These are phyloP conservation scores for Alternaria solani DNA, from an alignment of 2,329 filamentous ascomycete genomes.

Conservation along the genomic window DNA sequence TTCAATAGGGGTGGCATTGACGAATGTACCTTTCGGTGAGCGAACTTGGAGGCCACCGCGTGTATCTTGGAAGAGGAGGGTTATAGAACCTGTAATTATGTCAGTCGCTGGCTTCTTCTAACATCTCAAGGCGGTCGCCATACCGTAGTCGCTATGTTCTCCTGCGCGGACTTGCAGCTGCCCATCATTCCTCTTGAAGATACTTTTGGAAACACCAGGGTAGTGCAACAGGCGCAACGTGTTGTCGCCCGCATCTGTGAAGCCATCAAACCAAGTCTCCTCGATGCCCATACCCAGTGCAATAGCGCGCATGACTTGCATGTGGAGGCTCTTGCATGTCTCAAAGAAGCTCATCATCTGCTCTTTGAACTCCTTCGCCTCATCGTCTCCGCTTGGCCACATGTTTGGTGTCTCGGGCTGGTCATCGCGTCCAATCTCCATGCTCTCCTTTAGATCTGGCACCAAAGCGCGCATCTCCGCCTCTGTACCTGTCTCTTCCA, in stretches of 20 bases:
- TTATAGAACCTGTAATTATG: constrained; percentile 47
- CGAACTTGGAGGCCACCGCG: constrained; percentile 68
- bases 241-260: constrained; percentile 65
- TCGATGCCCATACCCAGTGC: constrained; percentile 80
- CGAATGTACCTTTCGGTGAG: constrained; percentile 77
- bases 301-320: constrained; percentile 82
- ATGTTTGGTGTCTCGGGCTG: constrained; percentile 73
- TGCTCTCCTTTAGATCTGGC: constrained; percentile 63
- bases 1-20: constrained; percentile 82
- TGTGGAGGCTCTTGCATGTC: constrained; percentile 77
- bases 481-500: constrained; percentile 48
- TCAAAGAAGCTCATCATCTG: constrained; percentile 78
- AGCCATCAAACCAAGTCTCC: constrained; percentile 77
- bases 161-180: constrained; percentile 80
- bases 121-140: rapidly evolving
- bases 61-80: constrained; percentile 60
- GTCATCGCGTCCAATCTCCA: constrained; percentile 69
- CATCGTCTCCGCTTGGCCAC: constrained; percentile 71
- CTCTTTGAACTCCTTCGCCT: constrained; percentile 69
- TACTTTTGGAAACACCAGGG: constrained; percentile 69
- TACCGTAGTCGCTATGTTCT: constrained; percentile 74
- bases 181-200: constrained; percentile 71
- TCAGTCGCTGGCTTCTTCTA: constrained; percentile 13
- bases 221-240: constrained; percentile 78
- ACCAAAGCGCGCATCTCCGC: constrained; percentile 45